Conservation (phyloP, 352 stramenopile genomes). For the Aphanomyces stellatus region DNA sequence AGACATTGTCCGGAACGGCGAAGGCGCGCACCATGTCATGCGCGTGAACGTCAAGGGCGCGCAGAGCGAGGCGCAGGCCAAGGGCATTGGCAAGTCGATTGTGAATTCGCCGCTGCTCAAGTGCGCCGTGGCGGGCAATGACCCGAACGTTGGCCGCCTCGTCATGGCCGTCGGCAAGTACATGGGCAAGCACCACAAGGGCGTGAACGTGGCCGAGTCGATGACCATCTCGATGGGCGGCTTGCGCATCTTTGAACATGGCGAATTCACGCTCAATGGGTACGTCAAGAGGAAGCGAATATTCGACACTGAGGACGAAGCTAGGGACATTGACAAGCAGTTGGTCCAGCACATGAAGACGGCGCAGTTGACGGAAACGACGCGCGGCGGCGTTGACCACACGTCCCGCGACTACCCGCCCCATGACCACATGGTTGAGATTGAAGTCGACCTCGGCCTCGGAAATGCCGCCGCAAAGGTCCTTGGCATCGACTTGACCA, state of each 20-base stretch:
- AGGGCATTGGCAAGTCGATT: constrained; percentile 86
- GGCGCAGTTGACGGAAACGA: constrained; percentile 83
- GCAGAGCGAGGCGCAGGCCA: constrained; percentile 60
- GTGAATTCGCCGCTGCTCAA: constrained; percentile 97
- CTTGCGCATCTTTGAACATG: constrained; percentile 91
- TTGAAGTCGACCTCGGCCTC: constrained; percentile 91
- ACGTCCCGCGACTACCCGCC: constrained; percentile 87
- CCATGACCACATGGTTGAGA: constrained; percentile 95
- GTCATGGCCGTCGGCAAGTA: constrained; percentile 95
- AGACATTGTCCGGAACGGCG: constrained; percentile 98
- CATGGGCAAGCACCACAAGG: constrained; percentile 90
- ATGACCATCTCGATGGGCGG: constrained; percentile 87
- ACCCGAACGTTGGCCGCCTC: constrained; percentile 97
- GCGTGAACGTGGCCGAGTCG: constrained; percentile 62
- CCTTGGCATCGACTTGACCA: constrained; percentile 95
- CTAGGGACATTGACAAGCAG: constrained; percentile 88
- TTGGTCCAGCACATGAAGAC: constrained; percentile 93
- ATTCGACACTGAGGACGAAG: not conserved
- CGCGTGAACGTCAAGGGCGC: constrained; percentile 86
- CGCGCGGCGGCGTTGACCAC: constrained; percentile 61
- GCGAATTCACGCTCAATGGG: constrained; percentile 87
- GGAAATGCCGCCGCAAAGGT: constrained; percentile 79
- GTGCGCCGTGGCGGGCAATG: constrained; percentile 95
- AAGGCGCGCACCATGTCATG: constrained; percentile 98
- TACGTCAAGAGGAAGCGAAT: not conserved